These are phyloP conservation scores for Populus hybrid DNA, from an alignment of 441 rosid species.

Conservation along the genomic window DNA sequence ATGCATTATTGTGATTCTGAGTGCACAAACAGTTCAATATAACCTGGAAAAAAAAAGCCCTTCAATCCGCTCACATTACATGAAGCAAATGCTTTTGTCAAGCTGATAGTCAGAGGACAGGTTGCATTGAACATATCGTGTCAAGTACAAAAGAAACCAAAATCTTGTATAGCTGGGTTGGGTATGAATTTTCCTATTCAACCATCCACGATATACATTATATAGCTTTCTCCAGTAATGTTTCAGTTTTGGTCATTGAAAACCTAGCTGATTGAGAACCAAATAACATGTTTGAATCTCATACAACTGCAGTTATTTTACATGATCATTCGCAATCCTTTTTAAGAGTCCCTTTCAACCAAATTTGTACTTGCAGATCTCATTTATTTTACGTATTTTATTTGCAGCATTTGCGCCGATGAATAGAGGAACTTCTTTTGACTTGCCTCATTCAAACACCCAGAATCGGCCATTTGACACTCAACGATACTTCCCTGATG, in stretches of 20 bases:
- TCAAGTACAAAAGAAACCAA: background rate
- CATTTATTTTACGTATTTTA: slow-evolving; percentile 7
- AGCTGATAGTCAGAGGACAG: background rate
- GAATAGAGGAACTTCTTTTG: slow-evolving; percentile 41
- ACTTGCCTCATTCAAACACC: slow-evolving; percentile 27
- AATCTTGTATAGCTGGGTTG: background rate
- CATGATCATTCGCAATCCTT: too few species aligned
- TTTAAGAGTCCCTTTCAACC: too few species aligned
- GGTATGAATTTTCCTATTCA: background rate
- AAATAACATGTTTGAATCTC: background rate
- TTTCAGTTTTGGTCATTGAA: background rate
- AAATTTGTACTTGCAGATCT: background rate
- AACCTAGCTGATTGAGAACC: background rate
- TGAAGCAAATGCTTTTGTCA: background rate
- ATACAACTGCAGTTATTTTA: background rate
- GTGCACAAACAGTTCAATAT: too few species aligned
- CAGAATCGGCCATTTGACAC: slow-evolving; percentile 60
- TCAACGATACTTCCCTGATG: slow-evolving; percentile 48
- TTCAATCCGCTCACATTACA: background rate
- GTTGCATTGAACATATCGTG: background rate
- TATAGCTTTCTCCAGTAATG: background rate
- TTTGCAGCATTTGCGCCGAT: slow-evolving; percentile 94
- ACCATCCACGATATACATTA: too few species aligned
- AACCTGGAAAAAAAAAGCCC: too few species aligned
- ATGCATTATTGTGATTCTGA: too few species aligned